Percentiles rank a stretch among this genome's conserved stretches.
phyloP scores from a whole-genome alignment of 2,329 filamentous ascomycete genomes.

The Aureobasidium sp. region DNA sequence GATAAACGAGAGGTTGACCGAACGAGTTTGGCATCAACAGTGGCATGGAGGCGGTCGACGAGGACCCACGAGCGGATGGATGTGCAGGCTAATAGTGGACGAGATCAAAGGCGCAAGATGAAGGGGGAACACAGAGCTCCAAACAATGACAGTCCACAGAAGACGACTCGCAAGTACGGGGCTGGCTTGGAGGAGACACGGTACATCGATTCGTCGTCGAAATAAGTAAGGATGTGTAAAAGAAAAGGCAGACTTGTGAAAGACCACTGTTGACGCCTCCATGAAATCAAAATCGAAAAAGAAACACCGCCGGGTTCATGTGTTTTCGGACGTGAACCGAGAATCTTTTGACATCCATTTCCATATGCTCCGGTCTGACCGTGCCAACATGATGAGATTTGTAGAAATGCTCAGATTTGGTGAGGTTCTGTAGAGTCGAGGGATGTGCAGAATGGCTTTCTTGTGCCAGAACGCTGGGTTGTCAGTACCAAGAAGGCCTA shows the following conservation, averaged over 20 bases:
- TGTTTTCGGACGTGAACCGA: background rate
- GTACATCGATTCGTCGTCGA: slow-evolving; percentile 6
- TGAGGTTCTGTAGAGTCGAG: background rate
- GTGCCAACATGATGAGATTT: background rate
- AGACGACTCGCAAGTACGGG: background rate
- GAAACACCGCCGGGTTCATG: background rate
- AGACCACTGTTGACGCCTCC: slow-evolving; percentile 9
- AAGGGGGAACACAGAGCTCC: background rate
- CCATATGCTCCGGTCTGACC: background rate
- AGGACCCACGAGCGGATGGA: background rate
- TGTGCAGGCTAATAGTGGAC: background rate
- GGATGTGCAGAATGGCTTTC: background rate
- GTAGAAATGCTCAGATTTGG: background rate
- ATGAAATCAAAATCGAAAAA: background rate
- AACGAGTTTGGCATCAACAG: background rate
- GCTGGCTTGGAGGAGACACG: background rate
- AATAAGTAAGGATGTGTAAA: background rate
- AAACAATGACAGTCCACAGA: background rate
- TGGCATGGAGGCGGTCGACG: background rate
- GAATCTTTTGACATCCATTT: background rate
- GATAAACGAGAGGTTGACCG: background rate
- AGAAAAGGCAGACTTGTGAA: background rate
- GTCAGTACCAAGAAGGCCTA: background rate
- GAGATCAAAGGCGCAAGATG: background rate
- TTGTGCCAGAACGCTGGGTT: background rate